phyloP scores from a whole-genome alignment of 345 rosid genomes.

The Camelina neglecta region DNA sequence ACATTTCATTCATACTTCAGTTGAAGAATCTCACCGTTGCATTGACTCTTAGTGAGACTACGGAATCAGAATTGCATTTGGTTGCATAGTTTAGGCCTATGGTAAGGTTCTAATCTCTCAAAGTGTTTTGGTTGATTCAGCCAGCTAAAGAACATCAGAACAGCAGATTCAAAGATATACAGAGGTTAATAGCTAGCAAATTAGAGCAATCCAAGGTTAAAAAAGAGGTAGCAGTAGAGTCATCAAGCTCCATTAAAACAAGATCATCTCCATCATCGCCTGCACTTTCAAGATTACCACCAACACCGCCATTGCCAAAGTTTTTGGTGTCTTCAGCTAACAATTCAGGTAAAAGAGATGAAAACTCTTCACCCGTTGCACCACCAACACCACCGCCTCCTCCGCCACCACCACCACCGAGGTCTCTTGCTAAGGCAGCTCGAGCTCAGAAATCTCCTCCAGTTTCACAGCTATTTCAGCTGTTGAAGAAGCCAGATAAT shows the following conservation, averaged over 20 bases:
- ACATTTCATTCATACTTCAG: neutral
- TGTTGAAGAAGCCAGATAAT: slow-evolving; percentile 60
- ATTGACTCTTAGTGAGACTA: slow-evolving; percentile 11
- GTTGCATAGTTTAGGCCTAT: neutral
- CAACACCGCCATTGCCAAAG: slow-evolving; percentile 37
- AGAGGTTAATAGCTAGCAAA: slow-evolving; percentile 69
- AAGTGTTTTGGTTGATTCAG: slow-evolving; percentile 43
- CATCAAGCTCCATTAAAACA: slow-evolving; percentile 42
- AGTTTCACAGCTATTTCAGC: slow-evolving; percentile 52
- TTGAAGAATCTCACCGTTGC: neutral
- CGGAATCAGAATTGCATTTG: neutral
- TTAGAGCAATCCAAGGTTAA: slow-evolving; percentile 56
- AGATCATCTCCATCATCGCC: slow-evolving; percentile 34
- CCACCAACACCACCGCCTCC: slow-evolving; percentile 76
- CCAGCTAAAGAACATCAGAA: slow-evolving; percentile 52
- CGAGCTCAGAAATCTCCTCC: slow-evolving; percentile 57
- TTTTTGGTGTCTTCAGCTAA: slow-evolving; percentile 44
- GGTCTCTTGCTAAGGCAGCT: slow-evolving; percentile 56
- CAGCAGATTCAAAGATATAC: slow-evolving; percentile 74
- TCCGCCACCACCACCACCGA: slow-evolving; percentile 59
- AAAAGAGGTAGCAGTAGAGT: slow-evolving; percentile 50
- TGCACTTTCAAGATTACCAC: slow-evolving; percentile 32
- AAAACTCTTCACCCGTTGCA: slow-evolving; percentile 44
- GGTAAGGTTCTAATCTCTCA: neutral
- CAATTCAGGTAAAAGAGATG: slow-evolving; percentile 38